Base-by-base conservation (phyloP, 1,284 basidiomycete species). In the Sporisorium exsertum region DNA sequence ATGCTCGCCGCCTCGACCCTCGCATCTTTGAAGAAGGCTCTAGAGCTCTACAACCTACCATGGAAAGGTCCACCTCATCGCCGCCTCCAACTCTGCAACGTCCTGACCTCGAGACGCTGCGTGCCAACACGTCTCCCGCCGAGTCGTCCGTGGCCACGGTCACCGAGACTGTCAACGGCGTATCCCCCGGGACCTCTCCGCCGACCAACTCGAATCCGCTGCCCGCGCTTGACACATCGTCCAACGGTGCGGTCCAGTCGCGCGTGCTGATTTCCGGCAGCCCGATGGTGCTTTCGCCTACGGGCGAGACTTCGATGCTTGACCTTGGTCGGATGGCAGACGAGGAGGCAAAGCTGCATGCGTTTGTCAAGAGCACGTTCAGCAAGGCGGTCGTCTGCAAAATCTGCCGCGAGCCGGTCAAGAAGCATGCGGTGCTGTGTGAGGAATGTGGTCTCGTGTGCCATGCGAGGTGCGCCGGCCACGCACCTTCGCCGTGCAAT, bases 301-400 rank as follows among this genome's bases (percentile, higher is more conserved):
- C 57, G 1, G 51, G 60, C 33, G 75, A 83, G 5, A 46, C 77
- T 7, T 74, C 82, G 20, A 58, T 74, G 26, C 56, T 81, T 20
- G 66, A 75, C 47, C 72, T 82, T 7, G 67, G 57, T 63, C 43
- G 63, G 20, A 59, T 46, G 37, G 43, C 33, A n/a, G 66, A 67
- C 33, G 71, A 64, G 64, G 68, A 65, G 68, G 75, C 68, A 40
- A 79, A 65, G 77, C 75, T 52, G 35, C 95, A 97, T 80, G 89
- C 89, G 7, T 94, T 96, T 82, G 92, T 96, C 50, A 95, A 94
- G 87, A 96, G 93, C 2, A 92, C 92, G 3, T 97, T 97, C 86
- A 91, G 92, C 82, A 95, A 95, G 88, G 94, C 94, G 26, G 92
- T 97, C 86, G 87, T 90, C 13, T 97, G 95, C 87, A 90, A 92